Percentiles rank a stretch among this genome's conserved stretches.
phyloP scores from a whole-genome alignment of 2,329 filamentous ascomycete genomes.

The Lachnellula occidentalis region DNA sequence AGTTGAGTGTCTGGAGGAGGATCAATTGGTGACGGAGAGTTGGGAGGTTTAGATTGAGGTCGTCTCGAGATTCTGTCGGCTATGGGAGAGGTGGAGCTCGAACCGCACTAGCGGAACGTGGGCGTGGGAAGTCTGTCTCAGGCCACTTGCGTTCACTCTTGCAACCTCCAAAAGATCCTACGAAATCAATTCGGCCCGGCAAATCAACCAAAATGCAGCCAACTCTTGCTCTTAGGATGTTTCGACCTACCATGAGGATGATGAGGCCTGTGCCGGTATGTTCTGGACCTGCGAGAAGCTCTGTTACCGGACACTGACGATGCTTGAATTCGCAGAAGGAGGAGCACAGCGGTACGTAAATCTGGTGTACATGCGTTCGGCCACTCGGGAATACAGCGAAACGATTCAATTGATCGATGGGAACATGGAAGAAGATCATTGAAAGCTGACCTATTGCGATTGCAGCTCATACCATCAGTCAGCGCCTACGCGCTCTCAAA shows the following conservation, averaged over 20 bases:
- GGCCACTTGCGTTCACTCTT: constrained; percentile 13
- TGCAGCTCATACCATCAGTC: constrained; percentile 90
- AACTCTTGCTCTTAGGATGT: constrained; percentile 61
- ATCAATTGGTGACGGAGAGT: constrained; percentile 32
- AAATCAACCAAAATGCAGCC: constrained; percentile 33
- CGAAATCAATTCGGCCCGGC: constrained; percentile 12
- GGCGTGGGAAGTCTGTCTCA: constrained; percentile 8
- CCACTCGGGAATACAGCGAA: constrained; percentile 9
- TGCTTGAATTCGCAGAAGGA: constrained; percentile 46
- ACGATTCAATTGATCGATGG: constrained; percentile 9
- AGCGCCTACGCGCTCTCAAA: constrained; percentile 85
- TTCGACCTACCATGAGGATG: constrained; percentile 60
- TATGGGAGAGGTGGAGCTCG: constrained; percentile 15
- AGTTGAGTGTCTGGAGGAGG: constrained; percentile 25
- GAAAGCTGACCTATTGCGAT: constrained; percentile 17
- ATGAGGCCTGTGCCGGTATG: constrained; percentile 70
- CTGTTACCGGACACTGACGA: constrained; percentile 25
- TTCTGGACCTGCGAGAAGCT: constrained; percentile 22
- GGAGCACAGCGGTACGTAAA: constrained; percentile 59
- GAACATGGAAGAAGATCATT: not conserved
- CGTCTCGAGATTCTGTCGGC: constrained; percentile 32
- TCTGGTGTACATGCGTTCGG: not conserved
- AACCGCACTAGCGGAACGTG: constrained; percentile 23
- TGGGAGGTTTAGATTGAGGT: constrained; percentile 25
- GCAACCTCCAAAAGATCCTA: constrained; percentile 12